Conservation (phyloP, 805 yeast genomes). For the Candida rishiriensis region DNA sequence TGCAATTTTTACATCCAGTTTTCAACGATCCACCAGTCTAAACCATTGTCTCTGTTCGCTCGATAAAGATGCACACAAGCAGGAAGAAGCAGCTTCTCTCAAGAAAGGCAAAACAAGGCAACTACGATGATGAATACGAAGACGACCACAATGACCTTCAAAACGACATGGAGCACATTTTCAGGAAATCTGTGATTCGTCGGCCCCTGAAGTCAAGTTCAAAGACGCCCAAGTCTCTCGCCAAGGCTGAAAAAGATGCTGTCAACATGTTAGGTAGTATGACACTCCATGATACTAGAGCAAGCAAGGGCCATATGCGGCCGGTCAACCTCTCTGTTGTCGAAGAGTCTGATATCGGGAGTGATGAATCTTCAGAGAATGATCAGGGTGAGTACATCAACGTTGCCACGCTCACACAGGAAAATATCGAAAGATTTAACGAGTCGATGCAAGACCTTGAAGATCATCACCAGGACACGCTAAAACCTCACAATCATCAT, state of each 20-base stretch:
- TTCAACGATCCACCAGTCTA: too few relatives aligned
- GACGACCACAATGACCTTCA: too few relatives aligned
- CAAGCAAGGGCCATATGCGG: not conserved
- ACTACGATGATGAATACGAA: too few relatives aligned
- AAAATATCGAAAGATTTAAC: conserved; percentile 17
- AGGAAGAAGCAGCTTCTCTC: too few relatives aligned
- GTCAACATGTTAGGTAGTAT: too few relatives aligned
- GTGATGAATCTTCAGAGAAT: conserved; percentile 2
- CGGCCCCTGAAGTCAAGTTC: too few relatives aligned
- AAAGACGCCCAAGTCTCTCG: too few relatives aligned
- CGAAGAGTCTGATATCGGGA: conserved; percentile 16
- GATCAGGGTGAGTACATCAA: not conserved
- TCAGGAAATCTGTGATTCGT: not conserved
- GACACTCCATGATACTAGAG: not conserved
- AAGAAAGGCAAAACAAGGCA: too few relatives aligned
- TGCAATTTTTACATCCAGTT: too few relatives aligned
- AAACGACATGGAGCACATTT: not conserved
- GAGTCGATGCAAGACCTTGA: conserved; percentile 4
- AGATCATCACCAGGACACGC: conserved; percentile 1
- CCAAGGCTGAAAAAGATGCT: too few relatives aligned
- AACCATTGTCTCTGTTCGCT: too few relatives aligned
- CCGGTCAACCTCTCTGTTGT: conserved; percentile 18
- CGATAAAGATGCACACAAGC: too few relatives aligned
- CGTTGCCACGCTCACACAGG: conserved; percentile 21
- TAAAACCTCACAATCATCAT: conserved; percentile 1